A percentile compares a stretch with the other conserved stretches of the same genome.
Conservation (phyloP, 2,329 filamentous ascomycete genomes). For the Sclerotinia nivalis region DNA sequence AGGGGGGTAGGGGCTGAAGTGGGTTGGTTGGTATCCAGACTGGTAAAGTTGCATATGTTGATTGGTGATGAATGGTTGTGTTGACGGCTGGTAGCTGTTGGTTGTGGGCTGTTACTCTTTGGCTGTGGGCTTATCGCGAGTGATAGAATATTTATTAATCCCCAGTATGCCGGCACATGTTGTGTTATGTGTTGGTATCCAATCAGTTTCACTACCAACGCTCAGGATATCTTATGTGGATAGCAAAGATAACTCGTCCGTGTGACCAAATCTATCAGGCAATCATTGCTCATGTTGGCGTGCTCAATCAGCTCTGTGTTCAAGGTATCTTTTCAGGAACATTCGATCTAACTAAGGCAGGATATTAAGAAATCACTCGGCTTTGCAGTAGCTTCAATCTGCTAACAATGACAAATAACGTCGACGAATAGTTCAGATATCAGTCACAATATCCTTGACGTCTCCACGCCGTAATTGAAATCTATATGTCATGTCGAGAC, state of each 20-base stretch:
- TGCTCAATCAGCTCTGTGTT: background rate
- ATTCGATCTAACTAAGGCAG: background rate
- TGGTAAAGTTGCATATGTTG: background rate
- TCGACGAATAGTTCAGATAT: background rate
- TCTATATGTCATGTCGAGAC: background rate
- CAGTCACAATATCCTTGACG: background rate
- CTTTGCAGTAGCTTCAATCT: background rate
- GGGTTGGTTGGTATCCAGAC: background rate
- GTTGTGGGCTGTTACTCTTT: background rate
- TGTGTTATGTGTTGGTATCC: slow-evolving; percentile 1
- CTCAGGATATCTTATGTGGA: background rate
- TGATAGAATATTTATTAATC: background rate
- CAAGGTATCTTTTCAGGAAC: background rate
- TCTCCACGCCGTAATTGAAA: background rate
- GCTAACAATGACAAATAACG: background rate
- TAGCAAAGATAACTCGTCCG: background rate
- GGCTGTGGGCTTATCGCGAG: background rate
- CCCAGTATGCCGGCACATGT: background rate
- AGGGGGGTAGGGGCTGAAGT: background rate
- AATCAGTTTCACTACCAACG: slow-evolving; percentile 2
- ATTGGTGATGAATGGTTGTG: background rate
- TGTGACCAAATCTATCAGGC: slow-evolving; percentile 12
- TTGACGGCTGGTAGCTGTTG: background rate
- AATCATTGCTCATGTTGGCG: slow-evolving; percentile 16
- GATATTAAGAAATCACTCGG: background rate